Evolutionary conservation across 2,329 filamentous ascomycete species (phyloP).

Genomic region (Colletotrichum scovillei): DNA sequence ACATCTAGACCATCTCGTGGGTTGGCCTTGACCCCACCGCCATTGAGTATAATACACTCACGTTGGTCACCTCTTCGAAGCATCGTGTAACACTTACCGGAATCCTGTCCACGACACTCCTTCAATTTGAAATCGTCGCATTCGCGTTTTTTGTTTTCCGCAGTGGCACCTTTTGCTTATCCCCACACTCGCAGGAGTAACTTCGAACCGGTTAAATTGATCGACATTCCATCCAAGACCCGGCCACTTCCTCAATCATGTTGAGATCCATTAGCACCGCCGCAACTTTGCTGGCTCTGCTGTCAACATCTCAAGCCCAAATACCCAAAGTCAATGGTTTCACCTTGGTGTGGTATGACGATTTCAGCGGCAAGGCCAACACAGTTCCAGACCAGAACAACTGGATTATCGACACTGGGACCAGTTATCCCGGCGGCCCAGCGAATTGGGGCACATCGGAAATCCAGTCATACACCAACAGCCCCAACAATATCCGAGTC

Average conservation of each 20-base stretch:
- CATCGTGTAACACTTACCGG: neutral
- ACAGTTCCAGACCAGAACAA: slow-evolving; percentile 48
- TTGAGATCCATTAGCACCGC: neutral
- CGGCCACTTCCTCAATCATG: neutral
- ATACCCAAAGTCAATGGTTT: slow-evolving; percentile 43
- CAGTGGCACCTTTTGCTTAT: neutral
- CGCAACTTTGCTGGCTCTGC: neutral
- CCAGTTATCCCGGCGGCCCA: slow-evolving; percentile 56
- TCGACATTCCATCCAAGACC: neutral
- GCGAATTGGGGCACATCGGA: slow-evolving; percentile 60
- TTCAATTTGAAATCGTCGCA: neutral
- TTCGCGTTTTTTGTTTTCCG: neutral
- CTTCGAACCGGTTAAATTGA: neutral
- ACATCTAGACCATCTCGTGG: neutral
- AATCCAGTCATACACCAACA: slow-evolving; percentile 57
- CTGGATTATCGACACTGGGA: slow-evolving; percentile 58
- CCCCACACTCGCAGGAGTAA: neutral
- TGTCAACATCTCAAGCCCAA: neutral
- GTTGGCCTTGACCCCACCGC: neutral
- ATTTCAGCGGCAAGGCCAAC: slow-evolving; percentile 52
- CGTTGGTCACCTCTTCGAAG: neutral
- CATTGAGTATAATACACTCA: neutral
- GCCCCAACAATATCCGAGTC: slow-evolving; percentile 56
- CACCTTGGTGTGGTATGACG: slow-evolving; percentile 54
- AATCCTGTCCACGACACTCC: neutral